Evolutionary conservation across 371 early-diverging fungal genomes (phyloP).

Genomic region (Mortierella sp.): DNA sequence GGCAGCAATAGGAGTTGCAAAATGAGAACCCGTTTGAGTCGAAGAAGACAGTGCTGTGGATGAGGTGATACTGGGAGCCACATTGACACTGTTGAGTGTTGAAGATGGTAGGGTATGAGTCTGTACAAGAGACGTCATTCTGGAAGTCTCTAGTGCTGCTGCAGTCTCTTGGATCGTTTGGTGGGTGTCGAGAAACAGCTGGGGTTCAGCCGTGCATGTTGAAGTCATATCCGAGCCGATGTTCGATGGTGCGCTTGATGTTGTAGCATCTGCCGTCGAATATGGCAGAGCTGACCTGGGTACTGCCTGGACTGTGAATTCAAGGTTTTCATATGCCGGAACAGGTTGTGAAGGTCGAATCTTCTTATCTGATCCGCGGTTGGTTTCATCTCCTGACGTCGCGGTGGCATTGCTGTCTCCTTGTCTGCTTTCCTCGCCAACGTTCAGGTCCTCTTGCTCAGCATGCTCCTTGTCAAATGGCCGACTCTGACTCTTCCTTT

Average conservation of each 20-base stretch:
- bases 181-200: background rate
- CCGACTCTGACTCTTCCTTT: constrained; percentile 29
- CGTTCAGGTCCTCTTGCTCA: background rate
- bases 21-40: too few relatives aligned
- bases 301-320: constrained; percentile 3
- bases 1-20: too few relatives aligned
- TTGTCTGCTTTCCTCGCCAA: constrained; percentile 14
- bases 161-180: constrained; percentile 44
- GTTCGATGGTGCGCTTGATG: background rate
- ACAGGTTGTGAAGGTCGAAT: background rate
- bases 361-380: too few relatives aligned
- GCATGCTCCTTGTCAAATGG: constrained; percentile 1
- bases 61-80: too few relatives aligned
- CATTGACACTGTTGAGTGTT: constrained; percentile 10
- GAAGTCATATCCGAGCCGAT: too few relatives aligned
- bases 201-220: too few relatives aligned
- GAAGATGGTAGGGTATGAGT: background rate
- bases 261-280: background rate
- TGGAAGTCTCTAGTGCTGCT: constrained; percentile 35
- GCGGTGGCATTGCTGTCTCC: constrained; percentile 14
- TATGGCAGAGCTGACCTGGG: constrained; percentile 20
- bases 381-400: constrained; percentile 8
- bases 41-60: too few relatives aligned
- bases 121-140: background rate
- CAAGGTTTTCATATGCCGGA: background rate